Percentiles rank a stretch among this genome's conserved stretches.
These are phyloP conservation scores for Neurospora africana DNA, from an alignment of 495 filamentous ascomycete genomes.

Conservation along the genomic window DNA sequence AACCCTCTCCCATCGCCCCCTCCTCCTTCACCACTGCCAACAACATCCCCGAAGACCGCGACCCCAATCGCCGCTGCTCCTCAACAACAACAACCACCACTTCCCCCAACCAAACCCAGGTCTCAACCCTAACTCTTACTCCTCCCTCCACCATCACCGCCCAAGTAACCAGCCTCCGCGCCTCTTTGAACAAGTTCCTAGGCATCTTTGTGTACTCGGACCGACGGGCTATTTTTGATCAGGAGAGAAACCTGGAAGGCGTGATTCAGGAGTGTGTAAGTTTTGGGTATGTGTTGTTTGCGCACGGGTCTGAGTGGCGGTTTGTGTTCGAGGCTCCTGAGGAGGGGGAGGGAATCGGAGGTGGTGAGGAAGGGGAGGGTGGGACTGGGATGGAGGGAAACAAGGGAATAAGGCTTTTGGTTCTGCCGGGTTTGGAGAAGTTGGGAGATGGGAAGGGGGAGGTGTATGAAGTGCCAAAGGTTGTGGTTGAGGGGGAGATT, in stretches of 20 bases:
- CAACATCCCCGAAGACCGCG: not conserved
- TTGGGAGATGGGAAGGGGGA: not conserved
- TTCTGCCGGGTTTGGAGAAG: not conserved
- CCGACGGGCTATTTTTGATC: slow-evolving; percentile 17
- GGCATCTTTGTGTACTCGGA: slow-evolving; percentile 17
- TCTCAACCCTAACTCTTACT: slow-evolving; percentile 16
- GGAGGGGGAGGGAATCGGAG: too few species aligned
- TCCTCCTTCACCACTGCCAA: not conserved
- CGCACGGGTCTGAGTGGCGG: slow-evolving; percentile 21
- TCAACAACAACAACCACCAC: not conserved
- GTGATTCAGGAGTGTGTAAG: slow-evolving; percentile 23
- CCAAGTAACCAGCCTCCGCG: slow-evolving; percentile 17
- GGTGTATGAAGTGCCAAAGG: not conserved
- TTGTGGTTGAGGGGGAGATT: not conserved
- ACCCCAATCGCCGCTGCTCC: not conserved
- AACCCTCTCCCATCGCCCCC: not conserved
- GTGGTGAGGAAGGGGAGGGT: not conserved
- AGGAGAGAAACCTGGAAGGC: slow-evolving; percentile 23
- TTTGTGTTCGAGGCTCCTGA: slow-evolving; percentile 3
- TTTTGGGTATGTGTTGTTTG: slow-evolving; percentile 26
- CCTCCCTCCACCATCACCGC: slow-evolving; percentile 15
- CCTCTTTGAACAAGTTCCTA: slow-evolving; percentile 21
- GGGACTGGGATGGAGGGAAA: not conserved
- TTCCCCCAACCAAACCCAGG: not conserved
- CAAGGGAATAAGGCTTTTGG: not conserved